Evolutionary conservation across 352 stramenopile species (phyloP), one percentile per base, ranked within the genome.

Genomic region (Plasmopara muralis): DNA sequence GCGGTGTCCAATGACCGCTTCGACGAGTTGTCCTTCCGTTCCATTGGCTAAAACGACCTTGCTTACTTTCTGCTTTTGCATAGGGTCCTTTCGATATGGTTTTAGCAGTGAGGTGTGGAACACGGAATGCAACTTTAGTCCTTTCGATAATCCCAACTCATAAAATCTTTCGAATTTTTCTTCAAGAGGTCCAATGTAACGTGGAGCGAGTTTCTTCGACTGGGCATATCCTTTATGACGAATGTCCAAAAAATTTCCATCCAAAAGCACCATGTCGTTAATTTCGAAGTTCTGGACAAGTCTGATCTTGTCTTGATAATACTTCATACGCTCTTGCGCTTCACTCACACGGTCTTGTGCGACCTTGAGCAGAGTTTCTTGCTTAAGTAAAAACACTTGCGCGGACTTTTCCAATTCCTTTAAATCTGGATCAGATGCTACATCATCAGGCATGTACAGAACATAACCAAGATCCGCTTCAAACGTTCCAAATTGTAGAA

Each of bases 221-320:
- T 25, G 20, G 20, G 20, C 20, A 25, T 3, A 25, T 25, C 20
- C 20, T 25, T 25, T 25, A 3, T 25, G 20, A 25, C 20, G 20
- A 25, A 25, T 25, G 28, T 57, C 35, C 13, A n/a, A n/a, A n/a
- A n/a, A n/a, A n/a, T n/a, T n/a, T n/a, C n/a, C n/a, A n/a, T n/a
- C n/a, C n/a, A 57, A 10, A 0, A 61, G 47, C 15, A 54, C 52
- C 14, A 60, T n/a, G n/a, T n/a, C n/a, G n/a, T n/a, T n/a, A n/a
- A n/a, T n/a, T n/a, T n/a, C n/a, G n/a, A n/a, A n/a, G n/a, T n/a
- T n/a, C n/a, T n/a, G n/a, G n/a, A n/a, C n/a, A n/a, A n/a, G n/a
- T n/a, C n/a, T n/a, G n/a, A n/a, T n/a, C n/a, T n/a, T n/a, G n/a
- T n/a, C n/a, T n/a, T n/a, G n/a, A n/a, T n/a, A n/a, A n/a, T n/a